Percentiles rank a stretch among this genome's conserved stretches.
Conservation (phyloP, 768 basidiomycete genomes). For the Collybia sp. region DNA sequence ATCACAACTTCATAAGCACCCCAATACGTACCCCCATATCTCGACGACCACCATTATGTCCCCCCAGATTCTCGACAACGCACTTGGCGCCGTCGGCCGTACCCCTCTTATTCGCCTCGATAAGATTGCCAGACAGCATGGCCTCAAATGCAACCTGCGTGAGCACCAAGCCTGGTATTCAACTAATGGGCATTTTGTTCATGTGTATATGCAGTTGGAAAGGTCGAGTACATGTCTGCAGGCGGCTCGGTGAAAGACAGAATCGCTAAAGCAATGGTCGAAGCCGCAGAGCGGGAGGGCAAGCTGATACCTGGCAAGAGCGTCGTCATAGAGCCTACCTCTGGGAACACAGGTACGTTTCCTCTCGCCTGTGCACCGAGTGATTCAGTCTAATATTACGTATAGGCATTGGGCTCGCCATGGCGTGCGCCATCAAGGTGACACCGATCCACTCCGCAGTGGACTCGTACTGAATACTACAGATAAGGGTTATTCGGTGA, state of each 20-base stretch:
- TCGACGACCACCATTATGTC: constrained; percentile 20
- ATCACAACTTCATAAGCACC: too few species aligned
- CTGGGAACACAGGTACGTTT: constrained; percentile 83
- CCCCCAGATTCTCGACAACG: constrained; percentile 63
- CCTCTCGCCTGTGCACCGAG: background rate
- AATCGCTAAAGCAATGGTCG: constrained; percentile 95
- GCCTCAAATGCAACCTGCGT: constrained; percentile 88
- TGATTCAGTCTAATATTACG: background rate
- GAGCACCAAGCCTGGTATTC: constrained; percentile 24
- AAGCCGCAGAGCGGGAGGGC: constrained; percentile 88
- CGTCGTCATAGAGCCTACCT: constrained; percentile 93
- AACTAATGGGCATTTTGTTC: background rate
- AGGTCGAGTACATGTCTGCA: constrained; percentile 85
- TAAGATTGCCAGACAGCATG: constrained; percentile 68
- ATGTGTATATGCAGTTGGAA: constrained; percentile 61
- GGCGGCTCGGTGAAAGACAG: constrained; percentile 96
- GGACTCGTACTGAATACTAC: constrained; percentile 64
- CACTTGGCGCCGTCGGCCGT: constrained; percentile 82
- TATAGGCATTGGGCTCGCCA: constrained; percentile 86
- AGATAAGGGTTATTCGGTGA: constrained; percentile 89
- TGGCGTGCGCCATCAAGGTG: constrained; percentile 94
- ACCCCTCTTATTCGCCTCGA: constrained; percentile 89
- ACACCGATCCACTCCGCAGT: constrained; percentile 7
- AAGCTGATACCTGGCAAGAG: constrained; percentile 82
- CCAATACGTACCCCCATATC: constrained; percentile 1